Conservation (phyloP, 257 asterid genomes). For the Capsicum chinense region DNA sequence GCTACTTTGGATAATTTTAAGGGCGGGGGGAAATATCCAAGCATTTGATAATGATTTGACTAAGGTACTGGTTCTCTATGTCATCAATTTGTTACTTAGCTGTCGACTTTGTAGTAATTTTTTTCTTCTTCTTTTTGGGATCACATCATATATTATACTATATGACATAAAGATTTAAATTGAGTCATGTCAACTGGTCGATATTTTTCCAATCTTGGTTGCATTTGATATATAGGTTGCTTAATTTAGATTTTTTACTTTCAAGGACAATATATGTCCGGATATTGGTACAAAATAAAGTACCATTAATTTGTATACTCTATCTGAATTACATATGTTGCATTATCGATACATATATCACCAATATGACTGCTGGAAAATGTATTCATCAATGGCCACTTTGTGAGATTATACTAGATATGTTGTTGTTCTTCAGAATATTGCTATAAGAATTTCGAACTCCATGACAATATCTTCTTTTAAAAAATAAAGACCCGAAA, state of each 20-base stretch:
- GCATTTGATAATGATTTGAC: constrained; percentile 27
- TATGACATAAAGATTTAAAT: not conserved
- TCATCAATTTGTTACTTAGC: constrained; percentile 30
- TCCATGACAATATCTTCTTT: too few species aligned
- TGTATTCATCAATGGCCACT: not conserved
- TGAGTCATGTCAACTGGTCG: not conserved
- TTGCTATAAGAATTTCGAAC: too few species aligned
- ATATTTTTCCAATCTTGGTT: not conserved
- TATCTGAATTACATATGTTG: not conserved
- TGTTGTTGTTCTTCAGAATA: too few species aligned
- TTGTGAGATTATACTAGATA: too few species aligned
- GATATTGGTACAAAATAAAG: constrained; percentile 11
- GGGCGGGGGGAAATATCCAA: not conserved
- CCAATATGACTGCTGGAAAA: not conserved
- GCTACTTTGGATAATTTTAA: constrained; percentile 26
- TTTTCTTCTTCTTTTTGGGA: not conserved
- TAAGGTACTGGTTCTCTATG: not conserved
- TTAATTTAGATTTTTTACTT: not conserved
- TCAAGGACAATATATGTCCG: constrained; percentile 37
- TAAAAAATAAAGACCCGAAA: too few species aligned
- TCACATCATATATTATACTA: constrained; percentile 3
- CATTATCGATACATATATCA: too few species aligned
- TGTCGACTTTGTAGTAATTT: constrained; percentile 6
- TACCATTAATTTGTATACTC: not conserved
- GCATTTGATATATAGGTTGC: not conserved